Conservation (phyloP, 164 flowering plant species). For the Piper longum region DNA sequence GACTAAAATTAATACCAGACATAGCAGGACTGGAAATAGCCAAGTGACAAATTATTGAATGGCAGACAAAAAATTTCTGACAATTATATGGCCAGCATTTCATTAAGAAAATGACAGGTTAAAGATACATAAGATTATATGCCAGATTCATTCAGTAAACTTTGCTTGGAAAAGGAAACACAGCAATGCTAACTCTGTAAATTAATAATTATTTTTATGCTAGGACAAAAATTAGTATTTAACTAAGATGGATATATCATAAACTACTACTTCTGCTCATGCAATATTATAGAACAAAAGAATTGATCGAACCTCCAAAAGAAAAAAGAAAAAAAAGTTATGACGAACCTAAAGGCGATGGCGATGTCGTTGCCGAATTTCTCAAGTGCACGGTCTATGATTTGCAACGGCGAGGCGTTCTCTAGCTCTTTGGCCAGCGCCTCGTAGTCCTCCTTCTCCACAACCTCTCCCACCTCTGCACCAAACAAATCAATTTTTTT, state of each 20-base stretch:
- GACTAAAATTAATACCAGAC: too few species aligned
- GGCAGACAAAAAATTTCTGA: too few species aligned
- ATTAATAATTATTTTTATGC: too few species aligned
- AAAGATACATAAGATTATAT: too few species aligned
- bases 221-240: too few species aligned
- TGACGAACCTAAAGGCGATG: conserved; percentile 76
- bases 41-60: too few species aligned
- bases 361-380: conserved; percentile 74
- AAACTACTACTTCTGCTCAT: too few species aligned
- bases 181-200: too few species aligned
- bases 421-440: conserved; percentile 46
- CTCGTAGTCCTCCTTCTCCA: conserved; percentile 35
- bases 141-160: too few species aligned
- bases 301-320: not conserved
- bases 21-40: too few species aligned
- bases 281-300: not conserved
- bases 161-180: too few species aligned
- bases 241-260: too few species aligned
- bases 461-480: conserved; percentile 33
- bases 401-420: conserved; percentile 79
- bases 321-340: not conserved
- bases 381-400: conserved; percentile 72
- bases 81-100: not conserved
- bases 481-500: not conserved
- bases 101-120: not conserved